phyloP scores from a whole-genome alignment of 192 early-diverging fungal species.

The Rhizoclosmatium sp. region DNA sequence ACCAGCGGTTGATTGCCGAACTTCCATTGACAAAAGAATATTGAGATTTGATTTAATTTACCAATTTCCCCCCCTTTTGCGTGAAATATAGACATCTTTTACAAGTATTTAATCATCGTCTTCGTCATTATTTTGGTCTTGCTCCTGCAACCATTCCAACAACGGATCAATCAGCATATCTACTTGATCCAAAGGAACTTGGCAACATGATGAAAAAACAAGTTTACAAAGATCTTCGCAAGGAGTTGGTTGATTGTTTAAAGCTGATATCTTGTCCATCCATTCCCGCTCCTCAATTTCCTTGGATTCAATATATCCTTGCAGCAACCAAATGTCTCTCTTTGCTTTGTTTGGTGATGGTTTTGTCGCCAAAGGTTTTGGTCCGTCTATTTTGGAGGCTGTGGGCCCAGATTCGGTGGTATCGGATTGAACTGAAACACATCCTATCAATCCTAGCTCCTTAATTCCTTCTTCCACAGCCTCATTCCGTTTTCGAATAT shows the following conservation, averaged over 20 bases:
- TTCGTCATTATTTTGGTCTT: background rate
- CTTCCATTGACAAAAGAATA: conserved; percentile 38
- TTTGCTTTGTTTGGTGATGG: no score
- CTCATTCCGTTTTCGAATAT: background rate
- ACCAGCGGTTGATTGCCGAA: conserved; percentile 47
- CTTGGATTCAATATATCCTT: background rate
- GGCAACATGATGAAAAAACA: conserved; percentile 88
- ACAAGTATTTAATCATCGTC: background rate
- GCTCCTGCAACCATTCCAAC: conserved; percentile 73
- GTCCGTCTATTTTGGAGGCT: no score
- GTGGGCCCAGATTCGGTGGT: no score
- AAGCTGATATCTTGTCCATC: conserved; percentile 34
- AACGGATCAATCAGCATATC: conserved; percentile 80
- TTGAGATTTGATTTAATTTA: conserved; percentile 1
- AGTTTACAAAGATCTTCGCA: conserved; percentile 80
- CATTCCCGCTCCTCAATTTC: background rate
- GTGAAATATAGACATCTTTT: background rate
- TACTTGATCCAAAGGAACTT: conserved; percentile 78
- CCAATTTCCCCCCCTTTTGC: background rate
- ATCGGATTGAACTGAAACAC: no score
- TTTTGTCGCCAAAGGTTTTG: no score
- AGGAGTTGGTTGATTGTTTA: background rate
- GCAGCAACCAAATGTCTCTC: background rate
- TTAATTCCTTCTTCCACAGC: background rate
- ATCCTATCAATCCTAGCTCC: no score